A percentile compares a stretch with the other conserved stretches of the same genome.
phyloP scores from a whole-genome alignment of 2,329 filamentous ascomycete species.

The Shiraia sp. region DNA sequence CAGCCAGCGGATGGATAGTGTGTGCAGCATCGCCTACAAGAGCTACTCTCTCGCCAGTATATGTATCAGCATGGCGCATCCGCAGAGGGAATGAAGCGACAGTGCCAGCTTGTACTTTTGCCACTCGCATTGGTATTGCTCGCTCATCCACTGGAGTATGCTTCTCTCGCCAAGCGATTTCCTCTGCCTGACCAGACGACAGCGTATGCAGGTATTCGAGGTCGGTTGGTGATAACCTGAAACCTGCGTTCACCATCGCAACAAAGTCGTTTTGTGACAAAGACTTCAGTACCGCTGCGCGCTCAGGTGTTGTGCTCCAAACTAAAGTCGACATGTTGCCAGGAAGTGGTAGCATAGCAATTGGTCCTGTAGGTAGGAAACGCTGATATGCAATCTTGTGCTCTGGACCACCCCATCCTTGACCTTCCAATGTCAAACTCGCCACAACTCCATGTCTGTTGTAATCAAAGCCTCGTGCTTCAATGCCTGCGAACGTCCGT shows the following conservation, averaged over 20 bases:
- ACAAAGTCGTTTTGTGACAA: conserved; percentile 74
- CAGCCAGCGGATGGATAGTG: conserved; percentile 90
- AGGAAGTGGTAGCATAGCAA: conserved; percentile 88
- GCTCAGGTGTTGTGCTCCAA: conserved; percentile 87
- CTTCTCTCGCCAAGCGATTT: conserved; percentile 79
- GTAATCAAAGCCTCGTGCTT: conserved; percentile 91
- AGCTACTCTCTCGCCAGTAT: conserved; percentile 86
- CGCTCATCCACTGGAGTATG: conserved; percentile 62
- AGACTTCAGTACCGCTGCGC: conserved; percentile 78
- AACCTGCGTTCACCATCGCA: conserved; percentile 90
- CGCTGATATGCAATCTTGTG: conserved; percentile 87
- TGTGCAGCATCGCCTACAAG: conserved; percentile 94
- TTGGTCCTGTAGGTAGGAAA: conserved; percentile 88
- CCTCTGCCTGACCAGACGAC: conserved; percentile 60
- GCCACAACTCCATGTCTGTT: conserved; percentile 87
- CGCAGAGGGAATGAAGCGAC: conserved; percentile 90
- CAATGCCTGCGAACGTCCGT: conserved; percentile 83
- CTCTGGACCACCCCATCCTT: conserved; percentile 44
- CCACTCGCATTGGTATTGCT: conserved; percentile 66
- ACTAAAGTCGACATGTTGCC: conserved; percentile 83
- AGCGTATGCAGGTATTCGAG: conserved; percentile 79
- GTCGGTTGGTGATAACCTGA: conserved; percentile 79
- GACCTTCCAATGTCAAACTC: conserved; percentile 71
- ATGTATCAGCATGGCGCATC: conserved; percentile 91
- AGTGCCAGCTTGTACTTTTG: conserved; percentile 74